These are phyloP conservation scores for Candolleomyces aberdarensis DNA, from an alignment of 768 basidiomycete genomes.

Conservation along the genomic window DNA sequence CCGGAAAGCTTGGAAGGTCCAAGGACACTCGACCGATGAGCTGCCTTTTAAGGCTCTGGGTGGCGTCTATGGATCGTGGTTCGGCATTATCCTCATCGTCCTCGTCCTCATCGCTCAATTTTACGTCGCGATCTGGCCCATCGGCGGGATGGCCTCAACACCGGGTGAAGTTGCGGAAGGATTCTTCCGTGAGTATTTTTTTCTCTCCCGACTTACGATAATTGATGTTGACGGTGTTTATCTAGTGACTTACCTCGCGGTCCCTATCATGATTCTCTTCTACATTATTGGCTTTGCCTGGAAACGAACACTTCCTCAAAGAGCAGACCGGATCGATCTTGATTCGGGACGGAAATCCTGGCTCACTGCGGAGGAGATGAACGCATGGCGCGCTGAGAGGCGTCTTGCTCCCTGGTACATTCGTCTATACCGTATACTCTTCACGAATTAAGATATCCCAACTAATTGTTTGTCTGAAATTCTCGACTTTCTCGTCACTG, in stretches of 20 bases:
- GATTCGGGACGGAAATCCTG: conserved; percentile 46
- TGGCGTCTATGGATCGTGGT: conserved; percentile 44
- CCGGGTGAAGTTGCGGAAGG: conserved; percentile 25
- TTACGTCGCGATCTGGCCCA: conserved; percentile 41
- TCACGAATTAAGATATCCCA: conserved; percentile 28
- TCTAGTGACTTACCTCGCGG: conserved; percentile 36
- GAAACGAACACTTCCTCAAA: conserved; percentile 38
- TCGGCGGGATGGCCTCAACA: conserved; percentile 31
- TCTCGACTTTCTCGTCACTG: too few relatives aligned
- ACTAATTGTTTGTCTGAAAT: too few relatives aligned
- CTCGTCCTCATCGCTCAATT: conserved; percentile 45
- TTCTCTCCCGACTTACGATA: background rate
- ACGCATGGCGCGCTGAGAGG: conserved; percentile 38
- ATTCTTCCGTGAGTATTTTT: conserved; percentile 36
- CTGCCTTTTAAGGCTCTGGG: conserved; percentile 43
- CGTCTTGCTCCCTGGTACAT: conserved; percentile 31
- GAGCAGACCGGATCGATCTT: conserved; percentile 38
- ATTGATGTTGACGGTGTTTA: background rate
- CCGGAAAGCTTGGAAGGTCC: conserved; percentile 39
- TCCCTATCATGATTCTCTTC: conserved; percentile 39
- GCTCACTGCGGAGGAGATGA: conserved; percentile 44
- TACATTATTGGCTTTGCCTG: conserved; percentile 35
- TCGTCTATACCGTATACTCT: conserved; percentile 37
- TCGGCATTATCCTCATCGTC: conserved; percentile 37
- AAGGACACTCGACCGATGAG: conserved; percentile 44